Base-by-base conservation (phyloP, 805 yeast species). In the Saturnispora mendoncae region DNA sequence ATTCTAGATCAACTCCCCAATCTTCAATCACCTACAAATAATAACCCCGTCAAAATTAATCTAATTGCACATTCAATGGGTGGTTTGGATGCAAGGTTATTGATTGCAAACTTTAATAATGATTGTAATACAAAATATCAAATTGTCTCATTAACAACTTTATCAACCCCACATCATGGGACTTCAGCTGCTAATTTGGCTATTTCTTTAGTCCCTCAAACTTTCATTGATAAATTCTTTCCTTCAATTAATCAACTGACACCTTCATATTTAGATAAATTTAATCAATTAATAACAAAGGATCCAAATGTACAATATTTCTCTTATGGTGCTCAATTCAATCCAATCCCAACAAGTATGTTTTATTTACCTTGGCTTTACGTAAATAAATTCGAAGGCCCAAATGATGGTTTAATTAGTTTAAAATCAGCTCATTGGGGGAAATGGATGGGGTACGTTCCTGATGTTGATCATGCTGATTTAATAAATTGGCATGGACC, bases 1-100 rank as follows among this genome's bases (percentile, higher is more conserved):
- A 71, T 87, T 52, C 34, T 52, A 51, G 40, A 36, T 28, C 27
- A 54, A 51, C n/a, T 53, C 5, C 43, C 48, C 3, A 9, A 25
- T 6, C 36, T 43, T 17, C 41, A 30, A 33, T 50, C 4, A 46
- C 52, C 12, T 52, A 61, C 53, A 12, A 46, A 48, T 9, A 50
- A 52, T 13, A 56, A 59, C 20, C 64, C 62, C 10, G 48, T 76
- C 17, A 77, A 76, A 45, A 68, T 87, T 13, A 88, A 88, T 53
- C 57, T 87, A 33, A 68, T 87, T 20, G 92, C 92, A 5, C 97
- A 87, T 56, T 85, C 95, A 0, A 86, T 87, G 96, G 97, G 97
- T 4, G 97, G 97, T 0, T 62, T 87, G 24, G 96, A 88, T 54
- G 75, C 87, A 26, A 64, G 97, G 39, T 84, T 78, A 55, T 59